Evolutionary conservation across 495 filamentous ascomycete species (phyloP), one percentile per base, ranked within the genome.

Genomic region (Cercophora sp.): DNA sequence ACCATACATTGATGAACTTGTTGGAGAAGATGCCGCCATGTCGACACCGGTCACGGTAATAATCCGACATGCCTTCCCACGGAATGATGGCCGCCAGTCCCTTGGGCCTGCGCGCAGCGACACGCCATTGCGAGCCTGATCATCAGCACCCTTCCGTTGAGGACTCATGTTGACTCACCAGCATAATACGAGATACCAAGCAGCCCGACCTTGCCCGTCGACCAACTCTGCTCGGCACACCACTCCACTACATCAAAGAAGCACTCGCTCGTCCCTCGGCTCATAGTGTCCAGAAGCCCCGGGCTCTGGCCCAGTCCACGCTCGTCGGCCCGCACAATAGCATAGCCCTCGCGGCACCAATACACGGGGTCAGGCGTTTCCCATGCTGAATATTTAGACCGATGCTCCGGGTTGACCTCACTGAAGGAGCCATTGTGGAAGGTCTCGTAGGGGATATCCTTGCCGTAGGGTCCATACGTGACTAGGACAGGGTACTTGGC

Each of bases 41-140:
- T 3, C 81, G 70, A 60, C 78, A 83, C 2, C 79, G 69, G 50
- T 85, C 82, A 0, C 81, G 75, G 58, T 85, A 86, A 49, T 82
- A 84, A 52, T 86, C 82, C 0, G 76, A 79, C 79, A 85, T 83
- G n/a, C 83, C 83, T 58, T 86, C 83, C 83, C 83, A 86, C 0
- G 83, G 82, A 9, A 85, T 71, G 10, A 85, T 85, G 34, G 74
- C 76, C 0, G 77, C 64, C 18, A 86, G 55, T 3, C 81, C 82
- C 62, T 78, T 80, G 0, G 83, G 83, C 29, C 74, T 67, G 5
- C 81, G 70, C 9, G 83, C 82, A 0, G 81, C 81, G 0, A 85
- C 82, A 0, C 80, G 71, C 82, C 82, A 86, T 66, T 86, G 83
- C 5, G 60, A 60, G 0, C 59, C 59, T 60, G 11, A 24, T 23